These are phyloP conservation scores for Diaporthe velutina DNA, from an alignment of 2,329 filamentous ascomycete species.

Conservation along the genomic window DNA sequence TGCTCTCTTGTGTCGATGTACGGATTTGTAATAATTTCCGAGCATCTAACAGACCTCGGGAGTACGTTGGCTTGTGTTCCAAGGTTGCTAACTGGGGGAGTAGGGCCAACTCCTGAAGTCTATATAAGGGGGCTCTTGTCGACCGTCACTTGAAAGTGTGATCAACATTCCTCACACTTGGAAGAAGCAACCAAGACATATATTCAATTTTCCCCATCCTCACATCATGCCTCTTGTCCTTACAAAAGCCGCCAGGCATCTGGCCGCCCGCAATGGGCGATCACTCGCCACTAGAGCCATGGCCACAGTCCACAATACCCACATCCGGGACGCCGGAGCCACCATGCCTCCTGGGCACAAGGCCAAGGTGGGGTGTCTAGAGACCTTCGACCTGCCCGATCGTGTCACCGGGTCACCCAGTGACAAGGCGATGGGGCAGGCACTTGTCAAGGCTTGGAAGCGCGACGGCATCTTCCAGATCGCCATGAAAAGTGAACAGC, in stretches of 20 bases:
- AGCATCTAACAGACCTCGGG: background rate
- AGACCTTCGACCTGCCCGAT: conserved; percentile 58
- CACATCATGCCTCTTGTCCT: conserved; percentile 26
- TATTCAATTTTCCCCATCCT: background rate
- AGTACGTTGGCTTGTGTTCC: background rate
- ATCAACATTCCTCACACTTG: background rate
- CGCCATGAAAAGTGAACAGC: conserved; percentile 53
- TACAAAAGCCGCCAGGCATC: conserved; percentile 11
- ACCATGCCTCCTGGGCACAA: conserved; percentile 48
- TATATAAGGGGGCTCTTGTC: background rate
- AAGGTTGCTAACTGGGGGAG: background rate
- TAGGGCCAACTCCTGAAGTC: background rate
- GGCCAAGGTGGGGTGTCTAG: conserved; percentile 49
- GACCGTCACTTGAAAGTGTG: background rate
- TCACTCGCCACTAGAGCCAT: conserved; percentile 11
- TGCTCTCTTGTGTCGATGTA: background rate
- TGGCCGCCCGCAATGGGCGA: background rate
- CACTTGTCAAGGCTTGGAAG: conserved; percentile 57
- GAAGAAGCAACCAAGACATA: background rate
- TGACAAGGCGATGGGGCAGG: conserved; percentile 54
- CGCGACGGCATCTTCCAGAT: conserved; percentile 62
- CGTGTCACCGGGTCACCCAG: conserved; percentile 49
- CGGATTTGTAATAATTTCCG: background rate
- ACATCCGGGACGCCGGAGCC: background rate
- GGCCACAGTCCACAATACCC: conserved; percentile 15